A percentile compares a stretch with the other conserved stretches of the same genome.
phyloP scores from a whole-genome alignment of 2,329 filamentous ascomycete species.

The Corniculantispora saksenae region DNA sequence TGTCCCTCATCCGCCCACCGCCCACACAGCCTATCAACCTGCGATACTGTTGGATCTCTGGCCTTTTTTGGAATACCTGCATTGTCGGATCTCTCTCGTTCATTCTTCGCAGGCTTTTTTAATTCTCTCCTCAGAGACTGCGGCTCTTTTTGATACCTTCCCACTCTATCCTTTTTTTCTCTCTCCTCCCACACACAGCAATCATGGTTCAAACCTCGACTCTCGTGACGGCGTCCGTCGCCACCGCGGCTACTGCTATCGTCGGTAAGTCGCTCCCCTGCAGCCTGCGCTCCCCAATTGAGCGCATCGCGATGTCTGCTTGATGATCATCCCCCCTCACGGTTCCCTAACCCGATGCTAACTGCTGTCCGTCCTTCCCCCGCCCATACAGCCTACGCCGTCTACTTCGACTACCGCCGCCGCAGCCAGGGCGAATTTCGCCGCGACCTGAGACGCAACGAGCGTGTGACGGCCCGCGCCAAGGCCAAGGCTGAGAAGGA shows the following conservation, averaged over 20 bases:
- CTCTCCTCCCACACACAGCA: slow-evolving; percentile 14
- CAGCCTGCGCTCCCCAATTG: neutral
- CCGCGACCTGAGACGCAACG: slow-evolving; percentile 70
- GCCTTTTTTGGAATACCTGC: slow-evolving; percentile 12
- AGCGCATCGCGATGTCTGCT: neutral
- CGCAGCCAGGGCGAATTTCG: slow-evolving; percentile 66
- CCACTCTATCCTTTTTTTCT: slow-evolving; percentile 16
- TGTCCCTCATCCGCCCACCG: neutral
- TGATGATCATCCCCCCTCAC: neutral
- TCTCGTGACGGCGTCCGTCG: slow-evolving; percentile 62
- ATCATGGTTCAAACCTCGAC: slow-evolving; percentile 53
- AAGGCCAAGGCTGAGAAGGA: slow-evolving; percentile 73
- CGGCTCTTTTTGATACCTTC: slow-evolving; percentile 9
- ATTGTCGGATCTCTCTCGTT: neutral
- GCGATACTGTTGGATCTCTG: neutral
- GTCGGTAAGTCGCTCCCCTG: slow-evolving; percentile 50
- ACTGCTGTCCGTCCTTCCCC: slow-evolving; percentile 11
- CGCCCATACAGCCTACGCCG: slow-evolving; percentile 55
- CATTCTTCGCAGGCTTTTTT: neutral
- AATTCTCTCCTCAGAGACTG: neutral
- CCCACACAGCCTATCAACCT: neutral
- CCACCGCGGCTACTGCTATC: slow-evolving; percentile 60
- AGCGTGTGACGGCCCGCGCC: slow-evolving; percentile 69
- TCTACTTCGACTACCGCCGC: slow-evolving; percentile 70
- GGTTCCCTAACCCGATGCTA: slow-evolving; percentile 4